Evolutionary conservation across 108 stramenopile species (phyloP).

Genomic region (Nitzschia sp.): DNA sequence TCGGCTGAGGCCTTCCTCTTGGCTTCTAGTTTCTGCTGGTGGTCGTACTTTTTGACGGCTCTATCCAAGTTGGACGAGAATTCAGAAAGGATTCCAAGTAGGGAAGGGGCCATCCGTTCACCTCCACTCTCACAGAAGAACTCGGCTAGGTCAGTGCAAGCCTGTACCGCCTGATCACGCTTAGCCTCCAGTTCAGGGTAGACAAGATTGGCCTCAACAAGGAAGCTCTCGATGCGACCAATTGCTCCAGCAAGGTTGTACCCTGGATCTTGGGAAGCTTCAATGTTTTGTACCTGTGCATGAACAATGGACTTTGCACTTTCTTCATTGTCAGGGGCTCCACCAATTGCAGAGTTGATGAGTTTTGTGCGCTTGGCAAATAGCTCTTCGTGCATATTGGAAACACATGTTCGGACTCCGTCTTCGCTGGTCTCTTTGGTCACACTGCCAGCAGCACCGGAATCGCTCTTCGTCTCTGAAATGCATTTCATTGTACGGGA

Average conservation of each 20-base stretch:
- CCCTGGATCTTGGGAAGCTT: constrained; percentile 11
- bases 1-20: constrained; percentile 45
- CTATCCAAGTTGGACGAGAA: constrained; percentile 61
- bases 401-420: constrained; percentile 15
- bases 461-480: constrained; percentile 13
- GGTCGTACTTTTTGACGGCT: constrained; percentile 73
- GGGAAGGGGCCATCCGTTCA: constrained; percentile 46
- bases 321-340: constrained; percentile 6
- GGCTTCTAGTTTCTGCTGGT: constrained; percentile 42
- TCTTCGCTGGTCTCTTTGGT: not conserved
- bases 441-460: not conserved
- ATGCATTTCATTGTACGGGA: not conserved
- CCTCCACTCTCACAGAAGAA: constrained; percentile 82
- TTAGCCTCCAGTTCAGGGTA: constrained; percentile 45
- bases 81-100: constrained; percentile 67
- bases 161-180: constrained; percentile 52
- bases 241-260: constrained; percentile 45
- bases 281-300: not conserved
- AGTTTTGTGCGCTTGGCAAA: constrained; percentile 13
- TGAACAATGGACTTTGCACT: not conserved
- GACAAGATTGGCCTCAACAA: constrained; percentile 44
- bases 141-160: constrained; percentile 69
- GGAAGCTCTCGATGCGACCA: constrained; percentile 56
- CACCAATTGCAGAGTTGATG: constrained; percentile 8
- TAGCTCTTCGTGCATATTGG: constrained; percentile 17